These are phyloP conservation scores for Capsicum pubescens DNA, from an alignment of 257 asterid genomes.

Conservation along the genomic window DNA sequence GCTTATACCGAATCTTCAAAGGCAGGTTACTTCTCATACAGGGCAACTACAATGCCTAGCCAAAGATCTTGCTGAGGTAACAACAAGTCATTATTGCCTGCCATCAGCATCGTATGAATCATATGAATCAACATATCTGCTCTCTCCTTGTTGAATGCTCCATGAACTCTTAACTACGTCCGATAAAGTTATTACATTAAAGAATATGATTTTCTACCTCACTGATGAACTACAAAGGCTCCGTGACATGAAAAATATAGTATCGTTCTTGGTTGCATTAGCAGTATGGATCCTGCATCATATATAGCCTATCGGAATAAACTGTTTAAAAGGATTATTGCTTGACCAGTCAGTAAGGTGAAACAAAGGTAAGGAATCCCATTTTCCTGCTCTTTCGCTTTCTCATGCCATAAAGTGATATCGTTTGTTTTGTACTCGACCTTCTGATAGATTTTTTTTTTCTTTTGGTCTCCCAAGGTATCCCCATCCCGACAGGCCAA, in stretches of 20 bases:
- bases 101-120: neutral
- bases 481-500: too few species aligned
- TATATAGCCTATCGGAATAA: neutral
- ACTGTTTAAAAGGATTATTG: neutral
- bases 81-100: neutral
- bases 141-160: neutral
- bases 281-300: neutral
- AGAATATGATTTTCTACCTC: neutral
- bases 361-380: neutral
- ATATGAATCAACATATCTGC: neutral
- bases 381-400: neutral
- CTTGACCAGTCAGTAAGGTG: neutral
- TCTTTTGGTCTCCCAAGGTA: neutral
- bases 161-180: neutral
- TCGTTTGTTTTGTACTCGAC: neutral
- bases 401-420: neutral
- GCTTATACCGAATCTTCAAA: conserved; percentile 87
- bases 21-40: conserved; percentile 92
- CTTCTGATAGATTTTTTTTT: neutral
- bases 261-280: neutral
- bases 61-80: conserved; percentile 94
- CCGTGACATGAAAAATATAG: neutral
- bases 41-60: conserved; percentile 91
- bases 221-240: neutral
- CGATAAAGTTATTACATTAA: neutral